Conservation (phyloP, 2,329 filamentous ascomycete genomes). For the Aspergillus sp. region DNA sequence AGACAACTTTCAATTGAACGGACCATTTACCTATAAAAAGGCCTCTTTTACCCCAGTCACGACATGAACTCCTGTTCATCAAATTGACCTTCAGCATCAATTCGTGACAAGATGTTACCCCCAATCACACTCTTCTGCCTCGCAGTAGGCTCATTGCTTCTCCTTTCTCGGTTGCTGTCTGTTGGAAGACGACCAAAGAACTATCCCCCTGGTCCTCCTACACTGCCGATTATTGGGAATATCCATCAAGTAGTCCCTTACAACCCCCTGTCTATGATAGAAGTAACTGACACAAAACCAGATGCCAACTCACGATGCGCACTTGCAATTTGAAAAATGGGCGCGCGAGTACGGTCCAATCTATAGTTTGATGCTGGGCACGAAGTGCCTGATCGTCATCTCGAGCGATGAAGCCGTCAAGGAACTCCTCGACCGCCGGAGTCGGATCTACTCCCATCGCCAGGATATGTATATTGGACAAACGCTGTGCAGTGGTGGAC, state of each 20-base stretch:
- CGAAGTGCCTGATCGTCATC: slow-evolving; percentile 43
- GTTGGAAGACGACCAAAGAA: slow-evolving; percentile 23
- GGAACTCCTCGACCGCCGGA: slow-evolving; percentile 47
- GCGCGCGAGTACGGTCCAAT: slow-evolving; percentile 47
- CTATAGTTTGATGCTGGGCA: slow-evolving; percentile 47
- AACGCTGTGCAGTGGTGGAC: slow-evolving; percentile 19
- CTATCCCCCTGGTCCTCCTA: slow-evolving; percentile 47
- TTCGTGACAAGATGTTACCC: neutral
- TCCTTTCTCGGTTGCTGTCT: slow-evolving; percentile 9
- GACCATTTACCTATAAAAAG: too few species aligned
- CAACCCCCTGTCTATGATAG: neutral
- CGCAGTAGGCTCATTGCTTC: neutral
- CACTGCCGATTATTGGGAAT: slow-evolving; percentile 47
- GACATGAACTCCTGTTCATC: too few species aligned
- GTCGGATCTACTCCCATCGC: slow-evolving; percentile 45
- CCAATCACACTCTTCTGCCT: neutral
- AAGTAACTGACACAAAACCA: slow-evolving; percentile 4
- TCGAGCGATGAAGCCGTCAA: slow-evolving; percentile 42
- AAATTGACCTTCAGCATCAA: too few species aligned
- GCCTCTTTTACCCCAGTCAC: too few species aligned
- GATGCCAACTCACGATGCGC: slow-evolving; percentile 38
- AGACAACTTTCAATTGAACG: too few species aligned
- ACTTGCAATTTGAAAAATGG: slow-evolving; percentile 49
- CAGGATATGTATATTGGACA: slow-evolving; percentile 42
- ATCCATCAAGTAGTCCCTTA: slow-evolving; percentile 31